Evolutionary conservation across 495 filamentous ascomycete genomes (phyloP).

Genomic region (Sabuloglossum arenarium): DNA sequence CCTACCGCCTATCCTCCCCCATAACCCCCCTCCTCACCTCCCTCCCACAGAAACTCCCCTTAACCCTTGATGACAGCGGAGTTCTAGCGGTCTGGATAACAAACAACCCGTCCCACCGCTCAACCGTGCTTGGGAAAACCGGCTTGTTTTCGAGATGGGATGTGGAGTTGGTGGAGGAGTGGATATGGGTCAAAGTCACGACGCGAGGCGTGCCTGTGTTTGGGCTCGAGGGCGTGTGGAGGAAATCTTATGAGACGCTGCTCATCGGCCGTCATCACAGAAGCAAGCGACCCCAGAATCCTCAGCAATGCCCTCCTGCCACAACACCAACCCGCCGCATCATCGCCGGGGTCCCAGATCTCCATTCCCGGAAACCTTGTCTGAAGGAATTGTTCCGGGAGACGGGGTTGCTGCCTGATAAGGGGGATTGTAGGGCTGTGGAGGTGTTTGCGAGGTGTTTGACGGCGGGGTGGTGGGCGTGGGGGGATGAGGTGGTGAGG

Average conservation of each 20-base stretch:
- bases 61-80: conserved; percentile 3
- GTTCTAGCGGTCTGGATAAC: conserved; percentile 69
- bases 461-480: conserved; percentile 73
- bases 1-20: conserved; percentile 36
- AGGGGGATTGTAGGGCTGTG: conserved; percentile 36
- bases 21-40: conserved; percentile 2
- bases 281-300: too few species aligned
- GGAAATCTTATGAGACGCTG: conserved; percentile 74
- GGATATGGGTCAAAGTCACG: conserved; percentile 84
- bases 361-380: conserved; percentile 81
- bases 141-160: conserved; percentile 39
- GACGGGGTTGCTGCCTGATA: conserved; percentile 1
- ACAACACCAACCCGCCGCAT: conserved; percentile 21
- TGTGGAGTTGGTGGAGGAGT: conserved; percentile 52
- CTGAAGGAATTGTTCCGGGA: conserved; percentile 20
- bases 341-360: conserved; percentile 64
- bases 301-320: neutral
- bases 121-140: conserved; percentile 31
- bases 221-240: conserved; percentile 44
- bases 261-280: conserved; percentile 31
- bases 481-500: conserved; percentile 69
- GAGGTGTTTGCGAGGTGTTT: conserved; percentile 82
- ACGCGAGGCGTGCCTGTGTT: conserved; percentile 44
- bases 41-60: neutral
- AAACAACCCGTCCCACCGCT: conserved; percentile 42